Evolutionary conservation across 306 rosid genomes (phyloP).

Genomic region (Cercis canadensis): DNA sequence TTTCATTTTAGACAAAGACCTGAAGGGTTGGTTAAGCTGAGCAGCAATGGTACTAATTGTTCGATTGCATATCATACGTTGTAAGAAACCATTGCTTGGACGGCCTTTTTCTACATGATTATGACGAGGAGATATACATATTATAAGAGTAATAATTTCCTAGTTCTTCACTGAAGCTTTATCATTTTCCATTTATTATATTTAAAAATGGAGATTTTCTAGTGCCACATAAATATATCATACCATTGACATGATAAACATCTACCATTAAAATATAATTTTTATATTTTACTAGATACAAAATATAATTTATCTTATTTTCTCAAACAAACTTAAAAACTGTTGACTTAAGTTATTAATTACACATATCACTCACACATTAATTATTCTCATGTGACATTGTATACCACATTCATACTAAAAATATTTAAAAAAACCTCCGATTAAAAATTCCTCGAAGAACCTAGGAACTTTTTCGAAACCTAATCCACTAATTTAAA

Average conservation of each 20-base stretch:
- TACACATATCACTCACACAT: no score
- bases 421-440: no score
- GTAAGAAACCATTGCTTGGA: neutral
- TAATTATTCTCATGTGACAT: no score
- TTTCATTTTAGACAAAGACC: neutral
- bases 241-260: no score
- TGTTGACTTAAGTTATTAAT: no score
- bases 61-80: neutral
- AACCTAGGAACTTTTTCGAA: conserved; percentile 29
- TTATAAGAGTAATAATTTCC: neutral
- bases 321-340: no score
- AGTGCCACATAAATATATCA: no score
- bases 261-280: no score
- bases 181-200: conserved; percentile 3
- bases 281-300: no score
- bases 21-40: conserved; percentile 1
- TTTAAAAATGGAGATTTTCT: no score
- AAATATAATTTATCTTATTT: no score
- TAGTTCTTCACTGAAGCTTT: neutral
- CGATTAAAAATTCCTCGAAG: neutral
- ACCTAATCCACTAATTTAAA: conserved; percentile 39
- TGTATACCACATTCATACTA: no score
- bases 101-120: neutral
- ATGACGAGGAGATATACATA: neutral
- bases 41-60: conserved; percentile 3